A percentile compares a stretch with the other conserved stretches of the same genome.
Evolutionary conservation across 257 asterid species (phyloP).

Genomic region (Mitragyna speciosa): DNA sequence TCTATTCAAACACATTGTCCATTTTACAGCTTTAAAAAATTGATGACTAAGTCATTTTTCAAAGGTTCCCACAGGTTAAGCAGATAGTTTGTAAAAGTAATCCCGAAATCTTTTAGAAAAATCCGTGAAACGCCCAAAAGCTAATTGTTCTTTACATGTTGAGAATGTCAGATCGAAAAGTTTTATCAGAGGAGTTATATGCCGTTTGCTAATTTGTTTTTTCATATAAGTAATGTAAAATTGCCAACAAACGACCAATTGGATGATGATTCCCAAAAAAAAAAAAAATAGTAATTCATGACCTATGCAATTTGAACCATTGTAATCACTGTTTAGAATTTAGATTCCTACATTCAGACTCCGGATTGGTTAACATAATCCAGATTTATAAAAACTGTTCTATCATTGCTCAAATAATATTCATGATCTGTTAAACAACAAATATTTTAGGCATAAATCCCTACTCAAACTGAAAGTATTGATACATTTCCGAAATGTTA

Average conservation of each 20-base stretch:
- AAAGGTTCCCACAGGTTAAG: not conserved
- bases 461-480: no score
- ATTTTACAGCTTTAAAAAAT: not conserved
- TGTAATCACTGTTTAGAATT: not conserved
- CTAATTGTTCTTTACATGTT: no score
- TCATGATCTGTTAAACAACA: not conserved
- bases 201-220: not conserved
- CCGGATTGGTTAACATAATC: not conserved
- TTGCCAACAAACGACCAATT: not conserved
- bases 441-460: not conserved
- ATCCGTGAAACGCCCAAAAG: not conserved
- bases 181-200: not conserved
- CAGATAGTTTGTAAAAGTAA: not conserved
- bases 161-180: not conserved
- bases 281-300: not conserved
- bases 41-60: not conserved
- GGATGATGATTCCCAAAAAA: not conserved
- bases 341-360: not conserved
- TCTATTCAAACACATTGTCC: not conserved
- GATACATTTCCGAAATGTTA: not conserved
- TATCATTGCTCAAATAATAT: not conserved
- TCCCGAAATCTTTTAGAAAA: not conserved
- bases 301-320: not conserved
- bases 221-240: not conserved
- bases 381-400: not conserved